phyloP scores from a whole-genome alignment of 805 yeast genomes.

The Kodamaea hsintzibuensis region DNA sequence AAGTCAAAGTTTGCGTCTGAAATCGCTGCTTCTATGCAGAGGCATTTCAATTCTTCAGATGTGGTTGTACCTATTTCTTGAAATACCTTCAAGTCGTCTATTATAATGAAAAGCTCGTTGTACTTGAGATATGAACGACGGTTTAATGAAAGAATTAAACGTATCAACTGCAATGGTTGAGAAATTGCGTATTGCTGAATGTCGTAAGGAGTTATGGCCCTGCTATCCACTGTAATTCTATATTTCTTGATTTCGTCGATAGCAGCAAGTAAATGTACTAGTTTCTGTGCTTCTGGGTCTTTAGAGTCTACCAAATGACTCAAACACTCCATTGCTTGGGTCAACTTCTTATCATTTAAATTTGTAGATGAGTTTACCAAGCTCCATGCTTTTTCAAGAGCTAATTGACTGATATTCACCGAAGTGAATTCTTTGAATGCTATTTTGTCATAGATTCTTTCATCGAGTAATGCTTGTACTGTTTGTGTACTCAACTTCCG shows the following conservation, averaged over 20 bases:
- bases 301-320: constrained; percentile 21
- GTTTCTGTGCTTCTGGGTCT: constrained; percentile 12
- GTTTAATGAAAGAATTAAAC: constrained; percentile 54
- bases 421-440: background rate
- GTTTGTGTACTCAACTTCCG: constrained; percentile 1
- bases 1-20: constrained; percentile 60
- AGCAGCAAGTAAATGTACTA: constrained; percentile 40
- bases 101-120: constrained; percentile 41
- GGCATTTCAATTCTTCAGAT: constrained; percentile 28
- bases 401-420: constrained; percentile 11
- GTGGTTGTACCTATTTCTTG: background rate
- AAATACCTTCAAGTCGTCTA: constrained; percentile 32
- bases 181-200: constrained; percentile 6
- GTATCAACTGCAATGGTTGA: constrained; percentile 35
- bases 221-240: constrained; percentile 21
- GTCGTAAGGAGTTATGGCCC: constrained; percentile 9
- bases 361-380: constrained; percentile 18
- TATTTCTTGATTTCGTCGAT: constrained; percentile 37
- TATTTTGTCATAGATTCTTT: background rate
- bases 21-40: constrained; percentile 68
- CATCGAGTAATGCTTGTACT: constrained; percentile 4
- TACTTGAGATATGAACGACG: constrained; percentile 48
- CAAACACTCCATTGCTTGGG: constrained; percentile 26
- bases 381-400: constrained; percentile 23
- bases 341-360: constrained; percentile 33